Percentiles rank a stretch among this genome's conserved stretches.
phyloP scores from a whole-genome alignment of 148 eudicot species.

The Oxyria digyna region DNA sequence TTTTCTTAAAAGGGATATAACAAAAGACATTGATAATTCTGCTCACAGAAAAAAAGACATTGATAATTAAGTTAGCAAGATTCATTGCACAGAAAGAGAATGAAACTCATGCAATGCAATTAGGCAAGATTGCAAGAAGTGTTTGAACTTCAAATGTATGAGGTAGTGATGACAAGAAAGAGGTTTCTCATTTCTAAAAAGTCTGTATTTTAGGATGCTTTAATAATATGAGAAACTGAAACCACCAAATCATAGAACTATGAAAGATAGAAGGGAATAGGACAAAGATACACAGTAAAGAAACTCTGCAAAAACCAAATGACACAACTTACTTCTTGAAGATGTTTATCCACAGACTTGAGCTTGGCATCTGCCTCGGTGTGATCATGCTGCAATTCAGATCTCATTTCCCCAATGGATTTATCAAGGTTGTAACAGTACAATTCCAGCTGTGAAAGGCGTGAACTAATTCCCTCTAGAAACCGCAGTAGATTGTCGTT shows the following conservation, averaged over 20 bases:
- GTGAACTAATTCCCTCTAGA: slow-evolving; percentile 95
- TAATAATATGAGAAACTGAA: background rate
- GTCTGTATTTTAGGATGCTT: background rate
- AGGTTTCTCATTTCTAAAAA: background rate
- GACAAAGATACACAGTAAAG: background rate
- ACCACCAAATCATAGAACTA: background rate
- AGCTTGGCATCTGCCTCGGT: slow-evolving; percentile 78
- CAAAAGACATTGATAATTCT: no score
- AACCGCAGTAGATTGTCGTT: slow-evolving; percentile 93
- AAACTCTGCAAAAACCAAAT: background rate
- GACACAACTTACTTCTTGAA: slow-evolving; percentile 58
- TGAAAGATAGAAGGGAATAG: background rate
- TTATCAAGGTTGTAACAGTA: slow-evolving; percentile 97
- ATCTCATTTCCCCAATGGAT: slow-evolving; percentile 91
- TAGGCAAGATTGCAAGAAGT: background rate
- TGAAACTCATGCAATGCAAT: background rate
- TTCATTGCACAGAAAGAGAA: background rate
- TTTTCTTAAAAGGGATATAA: background rate
- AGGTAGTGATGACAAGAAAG: background rate
- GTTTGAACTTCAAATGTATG: background rate
- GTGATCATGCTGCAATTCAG: slow-evolving; percentile 78
- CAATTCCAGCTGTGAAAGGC: slow-evolving; percentile 84
- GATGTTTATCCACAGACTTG: slow-evolving; percentile 81
- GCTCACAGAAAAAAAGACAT: no score
- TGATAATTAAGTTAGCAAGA: no score